Conservation (phyloP, 2,329 filamentous ascomycete species). For the Talaromyces sp. region DNA sequence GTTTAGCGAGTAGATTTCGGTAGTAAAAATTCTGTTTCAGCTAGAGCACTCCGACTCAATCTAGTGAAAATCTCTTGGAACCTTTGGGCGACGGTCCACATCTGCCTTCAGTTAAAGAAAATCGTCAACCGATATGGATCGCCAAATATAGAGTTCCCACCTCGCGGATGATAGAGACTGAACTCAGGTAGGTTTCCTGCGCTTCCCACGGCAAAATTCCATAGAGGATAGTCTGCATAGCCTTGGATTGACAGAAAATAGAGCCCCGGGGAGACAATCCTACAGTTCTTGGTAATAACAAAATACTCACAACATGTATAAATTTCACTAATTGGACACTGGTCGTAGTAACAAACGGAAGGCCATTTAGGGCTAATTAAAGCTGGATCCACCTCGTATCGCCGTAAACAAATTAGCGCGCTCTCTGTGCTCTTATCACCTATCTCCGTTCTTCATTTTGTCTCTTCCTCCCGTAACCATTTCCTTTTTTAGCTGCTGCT, state of each 20-base stretch:
- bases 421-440: not conserved
- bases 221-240: not conserved
- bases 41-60: not conserved
- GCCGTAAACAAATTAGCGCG: not conserved
- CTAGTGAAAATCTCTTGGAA: not conserved
- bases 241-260: not conserved
- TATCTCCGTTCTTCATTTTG: not conserved
- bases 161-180: not conserved
- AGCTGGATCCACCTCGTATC: conserved; percentile 3
- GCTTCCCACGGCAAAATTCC: not conserved
- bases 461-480: not conserved
- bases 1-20: not conserved
- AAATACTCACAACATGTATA: too few relatives aligned
- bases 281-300: not conserved
- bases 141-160: not conserved
- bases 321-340: too few relatives aligned
- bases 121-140: not conserved
- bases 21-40: not conserved
- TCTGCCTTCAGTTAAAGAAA: not conserved
- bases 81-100: not conserved
- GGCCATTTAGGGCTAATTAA: not conserved
- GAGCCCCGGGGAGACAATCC: not conserved
- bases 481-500: not conserved
- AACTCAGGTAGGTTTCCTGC: not conserved
- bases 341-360: too few relatives aligned